Conservation (phyloP, 108 stramenopile genomes). For the Parmales sp. region DNA sequence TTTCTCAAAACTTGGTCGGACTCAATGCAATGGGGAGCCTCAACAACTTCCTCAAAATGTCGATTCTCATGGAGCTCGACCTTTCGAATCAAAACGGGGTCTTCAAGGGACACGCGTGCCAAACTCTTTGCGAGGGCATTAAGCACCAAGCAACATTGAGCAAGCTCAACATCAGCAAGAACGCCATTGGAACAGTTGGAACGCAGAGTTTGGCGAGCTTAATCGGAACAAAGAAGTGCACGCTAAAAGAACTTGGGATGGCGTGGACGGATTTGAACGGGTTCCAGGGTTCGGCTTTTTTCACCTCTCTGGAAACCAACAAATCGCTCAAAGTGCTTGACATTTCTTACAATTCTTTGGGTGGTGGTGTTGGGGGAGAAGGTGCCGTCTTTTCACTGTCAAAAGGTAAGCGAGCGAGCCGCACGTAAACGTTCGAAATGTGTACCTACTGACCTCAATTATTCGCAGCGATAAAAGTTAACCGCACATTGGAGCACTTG, state of each 20-base stretch:
- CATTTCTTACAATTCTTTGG: too few species aligned
- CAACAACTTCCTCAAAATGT: not conserved
- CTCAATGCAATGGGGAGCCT: not conserved
- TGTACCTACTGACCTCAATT: too few species aligned
- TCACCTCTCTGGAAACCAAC: not conserved
- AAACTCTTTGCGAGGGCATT: not conserved
- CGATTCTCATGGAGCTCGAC: not conserved
- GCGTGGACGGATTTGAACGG: constrained; percentile 1
- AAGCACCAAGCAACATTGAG: not conserved
- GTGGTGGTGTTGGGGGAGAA: too few species aligned
- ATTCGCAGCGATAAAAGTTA: too few species aligned
- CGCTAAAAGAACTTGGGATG: not conserved
- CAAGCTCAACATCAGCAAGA: not conserved
- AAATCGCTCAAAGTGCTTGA: too few species aligned
- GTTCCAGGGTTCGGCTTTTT: not conserved
- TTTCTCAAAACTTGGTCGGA: not conserved
- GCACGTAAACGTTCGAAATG: too few species aligned
- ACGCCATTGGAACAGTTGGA: not conserved
- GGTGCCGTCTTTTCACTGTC: too few species aligned
- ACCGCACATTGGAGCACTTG: not conserved
- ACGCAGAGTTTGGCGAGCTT: not conserved
- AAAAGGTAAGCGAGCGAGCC: too few species aligned
- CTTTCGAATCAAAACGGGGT: not conserved
- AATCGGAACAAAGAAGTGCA: not conserved
- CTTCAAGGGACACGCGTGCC: not conserved